Conservation (phyloP, 2,329 filamentous ascomycete genomes). For the Trichophyton verrucosum region DNA sequence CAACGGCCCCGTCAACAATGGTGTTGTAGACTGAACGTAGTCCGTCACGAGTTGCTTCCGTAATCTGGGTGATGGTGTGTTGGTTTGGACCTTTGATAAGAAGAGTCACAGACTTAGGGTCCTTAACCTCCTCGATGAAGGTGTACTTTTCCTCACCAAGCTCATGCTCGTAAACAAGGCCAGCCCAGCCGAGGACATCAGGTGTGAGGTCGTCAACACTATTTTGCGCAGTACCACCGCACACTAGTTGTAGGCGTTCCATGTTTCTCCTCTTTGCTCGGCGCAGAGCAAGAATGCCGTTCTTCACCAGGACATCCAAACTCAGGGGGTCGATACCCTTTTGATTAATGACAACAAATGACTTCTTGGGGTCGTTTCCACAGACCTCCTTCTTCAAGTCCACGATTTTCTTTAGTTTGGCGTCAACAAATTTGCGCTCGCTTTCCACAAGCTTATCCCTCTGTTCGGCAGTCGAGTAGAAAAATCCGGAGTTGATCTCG, state of each 20-base stretch:
- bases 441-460: slow-evolving; percentile 96
- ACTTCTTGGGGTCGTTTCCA: slow-evolving; percentile 82
- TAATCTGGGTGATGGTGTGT: slow-evolving; percentile 94
- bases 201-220: slow-evolving; percentile 85
- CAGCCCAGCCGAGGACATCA: slow-evolving; percentile 87
- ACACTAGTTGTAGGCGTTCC: slow-evolving; percentile 92
- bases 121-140: slow-evolving; percentile 96
- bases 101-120: slow-evolving; percentile 93
- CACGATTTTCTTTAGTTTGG: slow-evolving; percentile 94
- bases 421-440: slow-evolving; percentile 87
- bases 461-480: slow-evolving; percentile 94
- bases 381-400: slow-evolving; percentile 97
- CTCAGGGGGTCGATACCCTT: slow-evolving; percentile 97
- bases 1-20: slow-evolving; percentile 94
- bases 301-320: slow-evolving; percentile 92
- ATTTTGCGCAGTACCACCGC: slow-evolving; percentile 84
- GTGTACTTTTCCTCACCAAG: slow-evolving; percentile 98
- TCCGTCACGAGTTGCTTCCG: slow-evolving; percentile 89
- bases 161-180: slow-evolving; percentile 91
- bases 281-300: slow-evolving; percentile 87
- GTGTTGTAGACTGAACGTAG: slow-evolving; percentile 97
- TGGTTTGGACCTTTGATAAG: slow-evolving; percentile 96
- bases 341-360: slow-evolving; percentile 97
- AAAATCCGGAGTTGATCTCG: slow-evolving; percentile 98
- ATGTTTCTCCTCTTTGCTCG: slow-evolving; percentile 97